phyloP scores from a whole-genome alignment of 2,329 filamentous ascomycete species.

The Diplodia seriata region DNA sequence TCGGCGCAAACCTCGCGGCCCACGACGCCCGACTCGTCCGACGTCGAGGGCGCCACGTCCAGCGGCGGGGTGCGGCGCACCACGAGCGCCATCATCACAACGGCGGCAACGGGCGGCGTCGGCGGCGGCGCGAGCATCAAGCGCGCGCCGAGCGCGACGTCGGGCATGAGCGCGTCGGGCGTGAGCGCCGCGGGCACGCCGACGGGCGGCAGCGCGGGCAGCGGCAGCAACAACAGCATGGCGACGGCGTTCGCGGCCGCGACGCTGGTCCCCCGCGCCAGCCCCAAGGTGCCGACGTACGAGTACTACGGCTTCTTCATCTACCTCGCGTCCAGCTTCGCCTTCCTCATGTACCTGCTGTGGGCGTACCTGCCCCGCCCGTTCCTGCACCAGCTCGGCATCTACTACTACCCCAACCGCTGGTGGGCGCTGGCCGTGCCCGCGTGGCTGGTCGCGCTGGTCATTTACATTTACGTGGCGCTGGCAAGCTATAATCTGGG shows the following conservation, averaged over 20 bases:
- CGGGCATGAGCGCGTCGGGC: slow-evolving; percentile 33
- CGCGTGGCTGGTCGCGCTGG: slow-evolving; percentile 83
- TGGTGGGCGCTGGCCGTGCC: slow-evolving; percentile 98
- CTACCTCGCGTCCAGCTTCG: slow-evolving; percentile 85
- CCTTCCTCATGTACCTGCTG: slow-evolving; percentile 74
- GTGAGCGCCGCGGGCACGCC: slow-evolving; percentile 40
- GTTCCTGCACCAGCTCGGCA: slow-evolving; percentile 89
- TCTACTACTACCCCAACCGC: slow-evolving; percentile 94
- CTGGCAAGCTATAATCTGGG: slow-evolving; percentile 90
- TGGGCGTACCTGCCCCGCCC: slow-evolving; percentile 94
- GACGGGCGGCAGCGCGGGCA: slow-evolving; percentile 37
- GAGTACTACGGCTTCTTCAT: slow-evolving; percentile 99
- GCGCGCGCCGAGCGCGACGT: slow-evolving; percentile 28
- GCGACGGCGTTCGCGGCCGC: slow-evolving; percentile 66
- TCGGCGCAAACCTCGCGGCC: slow-evolving; percentile 73
- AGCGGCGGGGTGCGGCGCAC: slow-evolving; percentile 38
- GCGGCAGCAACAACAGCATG: slow-evolving; percentile 55
- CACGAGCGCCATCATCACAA: slow-evolving; percentile 4
- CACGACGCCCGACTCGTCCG: slow-evolving; percentile 82
- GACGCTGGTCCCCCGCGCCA: slow-evolving; percentile 77
- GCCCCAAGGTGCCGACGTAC: slow-evolving; percentile 96
- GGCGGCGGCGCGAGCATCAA: neutral
- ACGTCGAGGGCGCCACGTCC: slow-evolving; percentile 67
- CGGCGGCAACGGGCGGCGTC: slow-evolving; percentile 36
- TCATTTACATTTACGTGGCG: slow-evolving; percentile 94